Evolutionary conservation across 495 filamentous ascomycete species (phyloP).

Genomic region (Aspergillus ostianus): DNA sequence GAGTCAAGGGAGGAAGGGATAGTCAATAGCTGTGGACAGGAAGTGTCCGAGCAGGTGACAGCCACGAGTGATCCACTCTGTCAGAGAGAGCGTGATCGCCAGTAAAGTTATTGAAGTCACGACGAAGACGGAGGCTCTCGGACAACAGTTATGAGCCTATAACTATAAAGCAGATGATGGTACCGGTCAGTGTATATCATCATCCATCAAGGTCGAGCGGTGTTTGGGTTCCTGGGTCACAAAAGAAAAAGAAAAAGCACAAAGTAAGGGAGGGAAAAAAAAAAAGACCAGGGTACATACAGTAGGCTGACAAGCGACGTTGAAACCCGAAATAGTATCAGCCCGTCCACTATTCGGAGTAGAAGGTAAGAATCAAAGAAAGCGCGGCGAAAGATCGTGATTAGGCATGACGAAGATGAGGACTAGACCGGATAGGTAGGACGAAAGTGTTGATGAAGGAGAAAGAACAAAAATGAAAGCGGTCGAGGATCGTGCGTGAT

Average conservation of each 20-base stretch:
- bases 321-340: background rate
- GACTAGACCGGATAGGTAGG: conserved; percentile 2
- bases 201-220: background rate
- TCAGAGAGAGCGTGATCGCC: too few relatives aligned
- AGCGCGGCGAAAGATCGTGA: background rate
- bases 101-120: too few relatives aligned
- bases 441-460: conserved; percentile 6
- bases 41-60: conserved; percentile 14
- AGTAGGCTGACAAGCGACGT: conserved; percentile 21
- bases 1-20: background rate
- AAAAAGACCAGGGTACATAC: conserved; percentile 10
- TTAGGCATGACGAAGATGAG: conserved; percentile 16
- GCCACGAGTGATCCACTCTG: background rate
- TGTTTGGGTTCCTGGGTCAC: background rate
- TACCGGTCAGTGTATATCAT: background rate
- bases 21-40: background rate
- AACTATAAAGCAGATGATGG: too few relatives aligned
- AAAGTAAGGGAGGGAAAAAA: conserved; percentile 4
- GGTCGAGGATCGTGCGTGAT: too few relatives aligned
- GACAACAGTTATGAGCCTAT: too few relatives aligned
- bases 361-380: conserved; percentile 18
- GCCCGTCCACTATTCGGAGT: background rate
- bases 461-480: background rate
- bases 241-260: background rate
- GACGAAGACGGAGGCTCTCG: too few relatives aligned